phyloP scores from a whole-genome alignment of 2,329 filamentous ascomycete genomes.

The Cadophora sp. region DNA sequence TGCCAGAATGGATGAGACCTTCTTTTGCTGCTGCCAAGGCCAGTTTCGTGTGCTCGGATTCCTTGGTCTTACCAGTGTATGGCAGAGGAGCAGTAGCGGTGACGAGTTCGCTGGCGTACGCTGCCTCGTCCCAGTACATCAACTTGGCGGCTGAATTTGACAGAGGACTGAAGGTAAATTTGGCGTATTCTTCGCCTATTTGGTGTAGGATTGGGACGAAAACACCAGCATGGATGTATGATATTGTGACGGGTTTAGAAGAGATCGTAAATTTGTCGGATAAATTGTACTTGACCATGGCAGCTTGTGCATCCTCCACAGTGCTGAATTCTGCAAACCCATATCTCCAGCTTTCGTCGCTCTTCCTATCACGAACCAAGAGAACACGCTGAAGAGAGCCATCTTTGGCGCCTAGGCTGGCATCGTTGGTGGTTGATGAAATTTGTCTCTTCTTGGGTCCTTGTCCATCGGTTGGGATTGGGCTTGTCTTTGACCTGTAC shows the following conservation, averaged over 20 bases:
- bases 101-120: slow-evolving; percentile 70
- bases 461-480: slow-evolving; percentile 46
- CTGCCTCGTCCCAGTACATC: slow-evolving; percentile 78
- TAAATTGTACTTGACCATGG: slow-evolving; percentile 73
- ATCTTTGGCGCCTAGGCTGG: slow-evolving; percentile 67
- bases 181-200: slow-evolving; percentile 59
- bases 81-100: slow-evolving; percentile 61
- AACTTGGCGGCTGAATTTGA: slow-evolving; percentile 72
- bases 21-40: slow-evolving; percentile 47
- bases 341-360: slow-evolving; percentile 78
- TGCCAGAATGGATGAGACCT: slow-evolving; percentile 46
- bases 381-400: slow-evolving; percentile 80
- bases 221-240: slow-evolving; percentile 83
- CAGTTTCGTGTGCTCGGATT: slow-evolving; percentile 46
- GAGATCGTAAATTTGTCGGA: slow-evolving; percentile 80
- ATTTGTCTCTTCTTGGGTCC: slow-evolving; percentile 53
- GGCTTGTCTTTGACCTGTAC: slow-evolving; percentile 61
- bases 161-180: slow-evolving; percentile 73
- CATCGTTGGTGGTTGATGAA: slow-evolving; percentile 58
- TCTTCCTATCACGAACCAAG: slow-evolving; percentile 74
- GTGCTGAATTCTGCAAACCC: slow-evolving; percentile 86
- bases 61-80: slow-evolving; percentile 38
- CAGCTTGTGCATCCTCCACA: slow-evolving; percentile 76
- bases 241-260: slow-evolving; percentile 72
- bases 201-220: slow-evolving; percentile 76